These are phyloP conservation scores for Metarhizium album DNA, from an alignment of 2,329 filamentous ascomycete genomes.

Conservation along the genomic window DNA sequence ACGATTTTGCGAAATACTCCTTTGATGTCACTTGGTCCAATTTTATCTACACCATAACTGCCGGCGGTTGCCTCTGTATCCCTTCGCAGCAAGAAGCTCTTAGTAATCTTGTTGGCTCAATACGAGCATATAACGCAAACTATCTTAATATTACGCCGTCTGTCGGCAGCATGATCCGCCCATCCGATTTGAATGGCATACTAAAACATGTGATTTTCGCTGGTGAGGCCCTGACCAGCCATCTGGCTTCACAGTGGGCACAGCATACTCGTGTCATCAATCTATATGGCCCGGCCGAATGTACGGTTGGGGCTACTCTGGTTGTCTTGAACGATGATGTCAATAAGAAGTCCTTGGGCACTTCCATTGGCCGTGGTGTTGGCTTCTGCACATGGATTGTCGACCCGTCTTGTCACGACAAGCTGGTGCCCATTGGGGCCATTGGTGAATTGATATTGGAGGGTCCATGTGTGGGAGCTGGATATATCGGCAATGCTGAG, in stretches of 20 bases:
- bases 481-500: conserved; percentile 32
- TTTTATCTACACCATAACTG: conserved; percentile 4
- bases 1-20: conserved; percentile 6
- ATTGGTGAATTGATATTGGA: conserved; percentile 27
- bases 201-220: conserved; percentile 11
- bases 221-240: conserved; percentile 8
- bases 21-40: conserved; percentile 8
- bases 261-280: conserved; percentile 11
- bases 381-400: conserved; percentile 15
- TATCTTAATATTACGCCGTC: conserved; percentile 12
- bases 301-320: conserved; percentile 2
- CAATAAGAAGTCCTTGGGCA: not conserved
- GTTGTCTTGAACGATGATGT: not conserved
- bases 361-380: not conserved
- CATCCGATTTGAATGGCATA: not conserved
- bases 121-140: conserved; percentile 8
- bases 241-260: conserved; percentile 4
- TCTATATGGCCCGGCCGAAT: conserved; percentile 15
- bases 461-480: conserved; percentile 35
- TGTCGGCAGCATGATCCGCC: conserved; percentile 9
- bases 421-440: conserved; percentile 11
- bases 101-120: conserved; percentile 6
- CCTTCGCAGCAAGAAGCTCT: conserved; percentile 10
- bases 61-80: conserved; percentile 8
- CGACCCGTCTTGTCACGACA: conserved; percentile 10